Evolutionary conservation across 2,329 filamentous ascomycete genomes (phyloP), one percentile per base, ranked within the genome.

Genomic region (Verticillium zaregamsianum): DNA sequence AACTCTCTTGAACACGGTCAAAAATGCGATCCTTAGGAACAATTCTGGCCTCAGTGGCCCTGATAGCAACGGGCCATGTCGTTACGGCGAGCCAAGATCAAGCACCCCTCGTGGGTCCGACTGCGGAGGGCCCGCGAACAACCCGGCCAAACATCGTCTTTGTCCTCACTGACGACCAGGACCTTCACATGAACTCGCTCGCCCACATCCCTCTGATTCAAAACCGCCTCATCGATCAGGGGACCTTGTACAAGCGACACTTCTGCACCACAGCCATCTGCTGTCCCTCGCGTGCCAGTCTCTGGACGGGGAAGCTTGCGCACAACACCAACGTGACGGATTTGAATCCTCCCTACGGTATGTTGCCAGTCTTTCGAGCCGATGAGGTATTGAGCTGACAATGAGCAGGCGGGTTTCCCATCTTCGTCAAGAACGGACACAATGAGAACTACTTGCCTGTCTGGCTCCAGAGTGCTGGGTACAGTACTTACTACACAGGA

Each of bases 101-200:
- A 56, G 25, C 54, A 8, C 63, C 61, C 7, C 63, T 64, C 11
- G 3, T 55, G 45, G 45, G 45, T 11, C 45, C 54, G 61, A 39
- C 57, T 15, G 52, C 17, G 52, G 31, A 55, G 31, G 9, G 31
- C 32, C 33, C 57, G 12, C 39, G 11, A 57, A 61, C 45, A 52
- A 52, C 61, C 32, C 57, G 64, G 28, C 80, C 82, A 0, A 90
- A 90, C 67, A 82, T 90, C 59, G 74, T 90, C 35, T 87, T 90
- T 68, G 82, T 90, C 63, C 76, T 90, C 35, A 87, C 86, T 0
- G 87, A 90, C 64, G 87, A 90, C 65, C 87, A 90, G 67, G 87
- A 90, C 67, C 73, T 86, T 12, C 82, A 86, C 62, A 77, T 90
- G 69, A 75, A 85, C 61, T 90, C 86, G 0, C 66, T 89, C 3